A percentile compares a stretch with the other conserved stretches of the same genome.
Conservation (phyloP, 495 filamentous ascomycete genomes). For the Aspergillus leporis region DNA sequence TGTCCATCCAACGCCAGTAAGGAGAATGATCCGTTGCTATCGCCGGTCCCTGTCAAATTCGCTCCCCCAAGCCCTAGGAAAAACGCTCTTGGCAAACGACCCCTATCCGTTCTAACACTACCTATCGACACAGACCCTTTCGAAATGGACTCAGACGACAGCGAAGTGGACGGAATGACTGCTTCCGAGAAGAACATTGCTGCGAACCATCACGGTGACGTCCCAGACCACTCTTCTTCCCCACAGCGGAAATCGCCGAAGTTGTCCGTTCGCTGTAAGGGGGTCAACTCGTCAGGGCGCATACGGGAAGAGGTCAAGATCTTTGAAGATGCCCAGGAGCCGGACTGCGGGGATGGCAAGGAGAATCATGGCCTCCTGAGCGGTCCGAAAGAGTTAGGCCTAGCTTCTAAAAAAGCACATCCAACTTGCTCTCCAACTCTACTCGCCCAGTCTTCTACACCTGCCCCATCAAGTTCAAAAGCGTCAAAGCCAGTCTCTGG, state of each 20-base stretch:
- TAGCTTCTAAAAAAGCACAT: background rate
- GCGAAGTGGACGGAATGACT: constrained; percentile 25
- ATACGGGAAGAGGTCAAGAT: constrained; percentile 38
- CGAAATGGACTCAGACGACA: constrained; percentile 16
- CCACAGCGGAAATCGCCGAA: constrained; percentile 35
- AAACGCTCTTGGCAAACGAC: constrained; percentile 40
- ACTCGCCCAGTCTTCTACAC: constrained; percentile 12
- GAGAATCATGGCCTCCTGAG: constrained; percentile 29
- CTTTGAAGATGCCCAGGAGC: constrained; percentile 39
- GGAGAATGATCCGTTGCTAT: constrained; percentile 53
- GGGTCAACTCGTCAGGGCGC: constrained; percentile 27
- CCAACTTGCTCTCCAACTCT: constrained; percentile 9
- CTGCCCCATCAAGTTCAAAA: constrained; percentile 14
- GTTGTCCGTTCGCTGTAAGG: constrained; percentile 28
- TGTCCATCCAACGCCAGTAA: constrained; percentile 37
- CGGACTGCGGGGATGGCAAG: constrained; percentile 32
- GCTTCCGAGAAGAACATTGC: constrained; percentile 46
- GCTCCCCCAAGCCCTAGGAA: constrained; percentile 35
- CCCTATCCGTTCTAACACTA: constrained; percentile 41
- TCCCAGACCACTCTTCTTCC: constrained; percentile 15
- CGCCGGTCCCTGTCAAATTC: constrained; percentile 36
- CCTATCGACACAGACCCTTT: constrained; percentile 32
- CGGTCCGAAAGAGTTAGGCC: constrained; percentile 17
- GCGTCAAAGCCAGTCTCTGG: constrained; percentile 20
- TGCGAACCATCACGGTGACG: constrained; percentile 28